Percentiles rank a stretch among this genome's conserved stretches.
Conservation (phyloP, 1,284 basidiomycete genomes). For the Schizophyllum commune region DNA sequence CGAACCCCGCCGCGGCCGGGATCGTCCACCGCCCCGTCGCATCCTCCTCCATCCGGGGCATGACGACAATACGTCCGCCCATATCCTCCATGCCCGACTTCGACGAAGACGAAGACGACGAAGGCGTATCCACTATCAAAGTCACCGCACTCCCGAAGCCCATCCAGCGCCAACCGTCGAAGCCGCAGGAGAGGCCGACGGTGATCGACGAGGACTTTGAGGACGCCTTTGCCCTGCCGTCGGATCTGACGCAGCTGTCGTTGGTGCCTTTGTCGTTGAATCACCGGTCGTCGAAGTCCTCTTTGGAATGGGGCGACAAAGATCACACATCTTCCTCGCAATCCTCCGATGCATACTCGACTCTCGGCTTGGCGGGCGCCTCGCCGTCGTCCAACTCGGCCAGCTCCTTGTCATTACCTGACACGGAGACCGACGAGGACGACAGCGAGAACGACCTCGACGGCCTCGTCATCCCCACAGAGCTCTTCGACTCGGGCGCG, state of each 20-base stretch:
- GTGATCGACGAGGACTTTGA: constrained; percentile 66
- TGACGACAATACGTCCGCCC: constrained; percentile 62
- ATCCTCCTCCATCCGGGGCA: constrained; percentile 19
- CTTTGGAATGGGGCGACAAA: constrained; percentile 77
- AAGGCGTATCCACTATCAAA: constrained; percentile 75
- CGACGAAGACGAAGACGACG: constrained; percentile 63
- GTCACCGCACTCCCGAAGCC: constrained; percentile 43
- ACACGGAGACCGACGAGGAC: constrained; percentile 60
- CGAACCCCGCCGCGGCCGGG: constrained; percentile 29
- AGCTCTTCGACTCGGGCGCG: constrained; percentile 63
- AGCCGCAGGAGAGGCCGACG: background rate
- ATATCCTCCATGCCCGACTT: constrained; percentile 32
- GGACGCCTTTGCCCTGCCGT: constrained; percentile 68
- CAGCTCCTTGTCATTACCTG: constrained; percentile 55
- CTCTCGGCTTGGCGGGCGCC: constrained; percentile 62
- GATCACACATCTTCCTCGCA: constrained; percentile 67
- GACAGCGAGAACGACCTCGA: constrained; percentile 68
- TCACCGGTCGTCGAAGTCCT: constrained; percentile 70
- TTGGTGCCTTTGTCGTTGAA: constrained; percentile 63
- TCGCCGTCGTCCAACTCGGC: constrained; percentile 67
- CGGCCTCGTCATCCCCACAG: constrained; percentile 67
- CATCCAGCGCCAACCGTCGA: constrained; percentile 15
- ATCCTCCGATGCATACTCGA: constrained; percentile 75
- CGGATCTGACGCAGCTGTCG: constrained; percentile 68
- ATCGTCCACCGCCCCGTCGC: constrained; percentile 21